These are phyloP conservation scores for Lentinula sp. DNA, from an alignment of 768 basidiomycete species.

Conservation along the genomic window DNA sequence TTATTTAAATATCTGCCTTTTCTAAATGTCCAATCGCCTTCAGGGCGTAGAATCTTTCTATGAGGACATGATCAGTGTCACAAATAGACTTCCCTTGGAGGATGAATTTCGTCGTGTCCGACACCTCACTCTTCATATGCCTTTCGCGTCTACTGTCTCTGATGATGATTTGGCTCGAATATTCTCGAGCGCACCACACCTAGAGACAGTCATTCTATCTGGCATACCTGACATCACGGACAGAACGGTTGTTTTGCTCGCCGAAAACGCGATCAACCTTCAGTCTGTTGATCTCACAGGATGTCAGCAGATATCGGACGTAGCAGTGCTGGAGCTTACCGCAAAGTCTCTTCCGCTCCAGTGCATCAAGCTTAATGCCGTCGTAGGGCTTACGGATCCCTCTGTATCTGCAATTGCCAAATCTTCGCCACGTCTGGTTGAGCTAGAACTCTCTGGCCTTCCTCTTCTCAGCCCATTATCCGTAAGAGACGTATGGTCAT, in stretches of 20 bases:
- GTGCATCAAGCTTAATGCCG: constrained; percentile 68
- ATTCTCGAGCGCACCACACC: constrained; percentile 52
- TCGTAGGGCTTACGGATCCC: constrained; percentile 53
- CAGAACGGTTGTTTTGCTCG: constrained; percentile 58
- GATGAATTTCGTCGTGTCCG: constrained; percentile 56
- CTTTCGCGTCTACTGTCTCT: constrained; percentile 17
- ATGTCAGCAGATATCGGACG: constrained; percentile 72
- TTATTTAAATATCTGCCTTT: constrained; percentile 1
- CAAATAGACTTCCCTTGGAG: constrained; percentile 53
- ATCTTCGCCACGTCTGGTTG: constrained; percentile 69
- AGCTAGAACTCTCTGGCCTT: constrained; percentile 74
- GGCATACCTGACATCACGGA: constrained; percentile 67
- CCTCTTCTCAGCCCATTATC: constrained; percentile 61
- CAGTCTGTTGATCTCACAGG: constrained; percentile 72
- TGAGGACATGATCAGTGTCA: constrained; percentile 48
- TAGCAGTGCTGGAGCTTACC: constrained; percentile 69
- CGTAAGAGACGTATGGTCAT: constrained; percentile 77
- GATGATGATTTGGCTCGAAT: constrained; percentile 58
- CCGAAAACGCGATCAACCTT: constrained; percentile 55
- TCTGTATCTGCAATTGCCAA: constrained; percentile 67
- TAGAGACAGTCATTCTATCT: constrained; percentile 64
- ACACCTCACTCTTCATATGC: constrained; percentile 49
- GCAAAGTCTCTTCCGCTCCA: constrained; percentile 61
- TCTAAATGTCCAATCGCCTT: constrained; percentile 4
- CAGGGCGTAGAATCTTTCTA: constrained; percentile 25